Evolutionary conservation across 1,139 yeast genomes (phyloP).

Genomic region (Hyphopichia buzzinii): DNA sequence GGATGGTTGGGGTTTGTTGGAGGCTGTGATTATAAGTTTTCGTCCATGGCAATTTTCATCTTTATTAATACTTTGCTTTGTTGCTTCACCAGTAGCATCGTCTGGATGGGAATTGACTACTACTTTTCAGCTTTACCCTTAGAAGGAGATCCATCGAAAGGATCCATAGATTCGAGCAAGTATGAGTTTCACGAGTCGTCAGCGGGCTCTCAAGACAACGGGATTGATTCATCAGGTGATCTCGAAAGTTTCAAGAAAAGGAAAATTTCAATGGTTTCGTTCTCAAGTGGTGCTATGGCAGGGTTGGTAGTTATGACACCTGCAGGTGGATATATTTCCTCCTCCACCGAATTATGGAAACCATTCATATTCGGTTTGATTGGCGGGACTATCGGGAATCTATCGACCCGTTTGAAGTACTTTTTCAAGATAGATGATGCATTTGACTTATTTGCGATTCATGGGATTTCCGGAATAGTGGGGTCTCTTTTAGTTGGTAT

Average conservation of each 20-base stretch:
- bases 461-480: constrained; percentile 44
- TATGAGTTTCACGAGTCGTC: neutral
- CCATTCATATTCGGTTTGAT: constrained; percentile 38
- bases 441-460: constrained; percentile 46
- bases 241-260: constrained; percentile 15
- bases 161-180: neutral
- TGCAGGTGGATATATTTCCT: constrained; percentile 43
- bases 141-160: constrained; percentile 16
- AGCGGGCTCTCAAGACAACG: neutral
- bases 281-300: constrained; percentile 42
- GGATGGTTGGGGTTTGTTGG: constrained; percentile 49
- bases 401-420: constrained; percentile 43
- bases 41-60: constrained; percentile 32
- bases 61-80: constrained; percentile 35
- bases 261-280: constrained; percentile 40
- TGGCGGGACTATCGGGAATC: constrained; percentile 37
- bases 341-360: constrained; percentile 42
- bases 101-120: constrained; percentile 41
- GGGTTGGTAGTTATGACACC: constrained; percentile 48
- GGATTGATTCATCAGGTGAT: neutral
- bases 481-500: constrained; percentile 46
- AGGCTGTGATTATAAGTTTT: constrained; percentile 45
- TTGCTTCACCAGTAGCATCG: constrained; percentile 34
- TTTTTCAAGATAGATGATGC: constrained; percentile 43
- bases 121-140: constrained; percentile 40